Base-by-base conservation (phyloP, 2,329 filamentous ascomycete genomes). In the Diaporthe velutina region DNA sequence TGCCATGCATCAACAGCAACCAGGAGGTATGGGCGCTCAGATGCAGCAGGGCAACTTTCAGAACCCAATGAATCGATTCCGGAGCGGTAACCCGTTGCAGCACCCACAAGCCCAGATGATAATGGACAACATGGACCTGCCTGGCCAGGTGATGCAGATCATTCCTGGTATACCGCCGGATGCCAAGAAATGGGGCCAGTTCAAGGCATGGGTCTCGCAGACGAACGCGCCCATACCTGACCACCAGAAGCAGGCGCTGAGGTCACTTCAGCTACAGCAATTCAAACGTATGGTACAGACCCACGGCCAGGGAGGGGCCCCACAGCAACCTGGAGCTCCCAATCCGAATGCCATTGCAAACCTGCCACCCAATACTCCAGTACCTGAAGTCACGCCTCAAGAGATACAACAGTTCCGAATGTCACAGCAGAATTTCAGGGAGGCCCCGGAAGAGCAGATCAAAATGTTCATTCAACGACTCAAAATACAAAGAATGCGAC, bases 111-210 rank as follows among this genome's bases (percentile, higher is more conserved):
- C 70, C 8, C 82, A 84, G 66, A 75, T 77, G 1, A 79, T 85
- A 74, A 88, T 89, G 85, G 87, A 89, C 74, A 82, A 78, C 13
- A 85, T 89, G 85, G 87, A 89, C 15, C 75, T 90, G 0, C 87
- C 86, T 0, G 77, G 79, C 3, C 79, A 81, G 19, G 74, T 76
- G 77, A 87, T 7, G 75, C 84, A 19, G 78, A 40, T 35, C 30
- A 58, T 75, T 15, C 58, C 30, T 33, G 67, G 70, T n/a, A 81
- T 87, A 3, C 85, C 86, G 2, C 78, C 81, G 0, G 85, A 88
- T 0, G 78, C 87, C 7, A 88, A 87, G 79, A 89, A 86, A 76
- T 89, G 88, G 88, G 81, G 81, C 22, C 86, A 88, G 4, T 79
- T 89, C 15, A 87, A 86, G 77, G 74, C 77, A 2, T 88, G 85